A percentile compares a stretch with the other conserved stretches of the same genome.
Evolutionary conservation across 805 yeast genomes (phyloP).

Genomic region (Suhomyces tanzawaensis): DNA sequence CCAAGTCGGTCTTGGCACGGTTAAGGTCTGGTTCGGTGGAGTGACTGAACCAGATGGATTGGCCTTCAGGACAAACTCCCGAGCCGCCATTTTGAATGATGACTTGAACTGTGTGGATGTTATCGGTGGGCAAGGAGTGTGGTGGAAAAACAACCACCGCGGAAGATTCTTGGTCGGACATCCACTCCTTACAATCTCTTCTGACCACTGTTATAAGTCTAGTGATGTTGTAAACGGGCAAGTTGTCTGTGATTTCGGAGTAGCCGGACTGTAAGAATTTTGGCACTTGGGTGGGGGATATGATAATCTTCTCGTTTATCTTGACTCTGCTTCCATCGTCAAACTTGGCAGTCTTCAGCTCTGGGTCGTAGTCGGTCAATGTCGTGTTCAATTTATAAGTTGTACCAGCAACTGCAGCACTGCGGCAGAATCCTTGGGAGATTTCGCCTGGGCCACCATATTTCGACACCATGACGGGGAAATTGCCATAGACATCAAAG

Average conservation of each 20-base stretch:
- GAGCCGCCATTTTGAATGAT: constrained; percentile 83
- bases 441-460: constrained; percentile 96
- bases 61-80: constrained; percentile 84
- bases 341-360: constrained; percentile 63
- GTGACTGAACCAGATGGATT: constrained; percentile 86
- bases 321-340: constrained; percentile 72
- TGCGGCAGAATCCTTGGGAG: constrained; percentile 94
- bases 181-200: constrained; percentile 90
- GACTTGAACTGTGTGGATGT: constrained; percentile 77
- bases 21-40: constrained; percentile 65
- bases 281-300: constrained; percentile 66
- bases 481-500: constrained; percentile 88
- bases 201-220: constrained; percentile 80
- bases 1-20: constrained; percentile 74
- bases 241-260: constrained; percentile 42
- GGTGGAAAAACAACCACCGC: constrained; percentile 94
- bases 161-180: constrained; percentile 76
- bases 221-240: constrained; percentile 53
- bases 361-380: constrained; percentile 63
- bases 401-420: constrained; percentile 98
- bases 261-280: constrained; percentile 41
- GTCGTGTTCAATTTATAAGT: constrained; percentile 80
- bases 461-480: constrained; percentile 88
- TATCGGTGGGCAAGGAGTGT: constrained; percentile 61
- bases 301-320: constrained; percentile 75